A percentile compares a stretch with the other conserved stretches of the same genome.
These are phyloP conservation scores for Xanthoceras sorbifolium DNA, from an alignment of 345 rosid genomes.

Conservation along the genomic window DNA sequence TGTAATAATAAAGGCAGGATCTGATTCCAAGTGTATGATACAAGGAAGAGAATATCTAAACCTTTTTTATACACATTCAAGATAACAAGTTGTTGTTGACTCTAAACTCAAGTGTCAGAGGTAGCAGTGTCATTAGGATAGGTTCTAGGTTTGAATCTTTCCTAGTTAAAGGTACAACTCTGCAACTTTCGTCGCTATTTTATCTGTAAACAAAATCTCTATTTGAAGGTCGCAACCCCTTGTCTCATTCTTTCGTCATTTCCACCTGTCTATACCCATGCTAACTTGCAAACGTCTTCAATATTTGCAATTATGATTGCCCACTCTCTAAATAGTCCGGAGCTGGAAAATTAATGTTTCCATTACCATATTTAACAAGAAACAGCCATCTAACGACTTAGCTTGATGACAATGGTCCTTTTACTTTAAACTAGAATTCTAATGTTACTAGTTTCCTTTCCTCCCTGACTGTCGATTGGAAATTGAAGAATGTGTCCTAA, in stretches of 20 bases:
- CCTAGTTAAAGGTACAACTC: neutral
- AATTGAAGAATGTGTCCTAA: neutral
- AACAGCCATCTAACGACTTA: neutral
- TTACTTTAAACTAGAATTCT: no score
- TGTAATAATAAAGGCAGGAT: no score
- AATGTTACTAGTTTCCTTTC: neutral
- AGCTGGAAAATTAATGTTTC: neutral
- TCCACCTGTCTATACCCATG: neutral
- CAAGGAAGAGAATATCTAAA: no score
- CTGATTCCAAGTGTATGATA: no score
- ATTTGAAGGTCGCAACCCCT: neutral
- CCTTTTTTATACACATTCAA: no score
- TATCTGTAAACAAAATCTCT: neutral
- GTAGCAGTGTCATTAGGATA: neutral
- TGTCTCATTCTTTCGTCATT: neutral
- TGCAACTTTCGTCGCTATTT: neutral
- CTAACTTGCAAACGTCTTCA: neutral
- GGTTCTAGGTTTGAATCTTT: neutral
- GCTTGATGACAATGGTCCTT: neutral
- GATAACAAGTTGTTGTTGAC: no score
- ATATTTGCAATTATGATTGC: neutral
- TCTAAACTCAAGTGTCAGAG: no score
- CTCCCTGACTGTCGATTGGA: neutral
- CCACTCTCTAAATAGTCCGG: neutral
- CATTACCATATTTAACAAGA: neutral